Base-by-base conservation (phyloP, 1,139 yeast genomes). In the Ogataea hybrid region DNA sequence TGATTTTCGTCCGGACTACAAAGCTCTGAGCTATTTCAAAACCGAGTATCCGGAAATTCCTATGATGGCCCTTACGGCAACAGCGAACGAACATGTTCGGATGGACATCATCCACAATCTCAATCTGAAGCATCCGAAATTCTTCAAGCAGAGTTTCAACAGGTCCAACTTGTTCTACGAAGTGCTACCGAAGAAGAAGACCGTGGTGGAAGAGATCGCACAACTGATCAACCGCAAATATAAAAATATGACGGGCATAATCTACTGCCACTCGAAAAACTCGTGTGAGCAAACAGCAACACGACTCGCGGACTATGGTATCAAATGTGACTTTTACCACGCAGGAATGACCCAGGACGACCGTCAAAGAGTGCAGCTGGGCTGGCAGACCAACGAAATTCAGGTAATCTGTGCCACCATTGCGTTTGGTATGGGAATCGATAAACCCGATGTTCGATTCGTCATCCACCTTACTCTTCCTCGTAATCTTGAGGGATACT, bases 371-470 rank as follows among this genome's bases (percentile, higher is more conserved):
- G 79, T 88, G 16, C 98, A 94, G 62, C 69, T 68, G 21, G 71
- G 69, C 35, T 94, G 99, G 99, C 98, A 94, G 61, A 62, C 68
- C 2, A 85, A 85, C 44, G 61, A 65, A 18, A 65, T 82, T 15
- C 85, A 81, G 56, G 81, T 89, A 1, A 88, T 92, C 9, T 92
- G 97, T 66, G 98, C 98, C 0, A 92, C 98, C 0, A 87, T 92
- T 52, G 98, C 97, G 0, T 92, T 92, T 71, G 98, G 98, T 25
- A 92, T 92, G 97, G 98, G 98, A 41, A 92, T 92, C 46, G 98
- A 92, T 66, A 92, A 92, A 61, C 88, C 97, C 0, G 95, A 92
- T 63, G 98, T 92, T 7, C 67, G 98, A 41, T 90, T 77, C 69
- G 97, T 92, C 3, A 80, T 87, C 38, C 98, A 92, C 64, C 71